These are phyloP conservation scores for Cajanus cajan DNA, from an alignment of 306 rosid genomes.

Conservation along the genomic window DNA sequence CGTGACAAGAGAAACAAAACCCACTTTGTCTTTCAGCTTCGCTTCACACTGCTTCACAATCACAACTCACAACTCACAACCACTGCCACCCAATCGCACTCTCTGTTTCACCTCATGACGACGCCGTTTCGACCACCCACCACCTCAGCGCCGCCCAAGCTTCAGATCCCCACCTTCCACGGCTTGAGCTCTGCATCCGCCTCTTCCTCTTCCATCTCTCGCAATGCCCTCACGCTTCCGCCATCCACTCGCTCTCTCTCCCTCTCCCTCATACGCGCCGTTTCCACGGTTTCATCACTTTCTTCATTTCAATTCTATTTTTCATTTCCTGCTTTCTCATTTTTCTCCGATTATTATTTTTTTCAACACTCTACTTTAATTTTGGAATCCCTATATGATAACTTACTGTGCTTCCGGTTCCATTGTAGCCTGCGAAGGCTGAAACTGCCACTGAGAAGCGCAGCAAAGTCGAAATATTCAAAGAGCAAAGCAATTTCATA, in stretches of 20 bases:
- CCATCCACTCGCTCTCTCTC: conserved; percentile 47
- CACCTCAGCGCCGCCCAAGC: conserved; percentile 39
- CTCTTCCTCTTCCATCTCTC: conserved; percentile 44
- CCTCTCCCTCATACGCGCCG: conserved; percentile 57
- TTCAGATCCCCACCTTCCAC: conserved; percentile 66
- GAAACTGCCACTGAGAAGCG: conserved; percentile 68
- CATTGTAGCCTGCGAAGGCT: conserved; percentile 61
- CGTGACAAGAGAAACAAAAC: conserved; percentile 31
- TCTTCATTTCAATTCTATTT: neutral
- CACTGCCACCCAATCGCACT: neutral
- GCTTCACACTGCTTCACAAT: too few relatives aligned
- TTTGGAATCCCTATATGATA: neutral
- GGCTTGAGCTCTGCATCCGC: conserved; percentile 54
- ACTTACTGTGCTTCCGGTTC: neutral
- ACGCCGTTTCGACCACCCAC: conserved; percentile 65
- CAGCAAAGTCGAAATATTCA: conserved; percentile 91
- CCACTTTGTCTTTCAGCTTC: neutral
- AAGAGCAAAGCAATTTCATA: conserved; percentile 91
- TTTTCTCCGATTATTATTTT: neutral
- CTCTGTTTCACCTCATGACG: conserved; percentile 41
- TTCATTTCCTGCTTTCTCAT: neutral
- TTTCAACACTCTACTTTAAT: neutral
- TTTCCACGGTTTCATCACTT: conserved; percentile 56
- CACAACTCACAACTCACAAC: too few relatives aligned
- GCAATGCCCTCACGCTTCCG: conserved; percentile 43